Conservation (phyloP, 163 green algal genomes). For the Chlamydomonas reinhardtii region DNA sequence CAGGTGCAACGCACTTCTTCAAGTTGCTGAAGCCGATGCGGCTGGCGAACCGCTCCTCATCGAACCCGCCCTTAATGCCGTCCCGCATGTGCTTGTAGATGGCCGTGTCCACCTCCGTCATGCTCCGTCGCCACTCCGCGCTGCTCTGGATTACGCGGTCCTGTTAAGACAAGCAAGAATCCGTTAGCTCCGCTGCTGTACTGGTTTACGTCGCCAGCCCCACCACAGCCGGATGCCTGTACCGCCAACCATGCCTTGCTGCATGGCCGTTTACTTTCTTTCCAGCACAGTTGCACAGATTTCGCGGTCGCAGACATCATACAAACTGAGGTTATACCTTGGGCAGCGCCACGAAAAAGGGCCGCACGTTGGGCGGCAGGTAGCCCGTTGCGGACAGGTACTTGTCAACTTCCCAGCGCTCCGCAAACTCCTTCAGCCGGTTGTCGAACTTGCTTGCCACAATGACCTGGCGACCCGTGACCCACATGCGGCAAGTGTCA, state of each 20-base stretch:
- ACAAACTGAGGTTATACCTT: constrained; percentile 70
- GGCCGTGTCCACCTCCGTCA: constrained; percentile 80
- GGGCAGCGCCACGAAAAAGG: constrained; percentile 96
- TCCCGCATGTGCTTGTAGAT: constrained; percentile 81
- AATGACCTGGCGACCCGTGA: constrained; percentile 57
- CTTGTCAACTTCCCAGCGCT: constrained; percentile 94
- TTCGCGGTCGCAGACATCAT: no score
- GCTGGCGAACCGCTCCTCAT: constrained; percentile 87
- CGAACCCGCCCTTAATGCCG: constrained; percentile 90
- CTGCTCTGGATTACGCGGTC: constrained; percentile 80
- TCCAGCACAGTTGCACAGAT: no score
- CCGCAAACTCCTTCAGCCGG: constrained; percentile 92
- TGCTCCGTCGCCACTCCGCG: constrained; percentile 83
- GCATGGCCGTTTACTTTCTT: no score
- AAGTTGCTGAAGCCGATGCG: constrained; percentile 93
- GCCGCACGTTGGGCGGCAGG: constrained; percentile 85
- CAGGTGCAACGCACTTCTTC: constrained; percentile 71
- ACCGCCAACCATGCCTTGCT: no score
- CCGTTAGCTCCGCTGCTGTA: not conserved
- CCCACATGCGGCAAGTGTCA: no score
- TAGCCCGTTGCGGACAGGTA: constrained; percentile 93
- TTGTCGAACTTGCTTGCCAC: constrained; percentile 92
- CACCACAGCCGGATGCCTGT: no score
- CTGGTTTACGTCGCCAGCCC: not conserved
- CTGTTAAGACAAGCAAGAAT: constrained; percentile 46